Evolutionary conservation across 2,329 filamentous ascomycete genomes (phyloP), one percentile per base, ranked within the genome.

Genomic region (Fusarium albosuccineum): DNA sequence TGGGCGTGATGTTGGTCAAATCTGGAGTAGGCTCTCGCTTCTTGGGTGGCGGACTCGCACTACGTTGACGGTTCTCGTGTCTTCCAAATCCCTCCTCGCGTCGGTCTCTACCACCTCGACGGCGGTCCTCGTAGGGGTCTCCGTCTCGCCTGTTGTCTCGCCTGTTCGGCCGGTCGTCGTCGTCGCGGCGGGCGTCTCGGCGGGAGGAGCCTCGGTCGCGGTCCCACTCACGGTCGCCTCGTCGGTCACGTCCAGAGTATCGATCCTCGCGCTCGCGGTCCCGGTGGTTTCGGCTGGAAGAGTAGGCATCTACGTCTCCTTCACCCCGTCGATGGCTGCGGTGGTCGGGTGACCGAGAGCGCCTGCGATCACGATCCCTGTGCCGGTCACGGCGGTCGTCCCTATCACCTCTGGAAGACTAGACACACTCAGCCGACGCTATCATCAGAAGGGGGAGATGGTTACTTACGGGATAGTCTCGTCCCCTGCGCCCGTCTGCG

Each of bases 21-120:
- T 99, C 97, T 36, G 96, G 97, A 1, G 96, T 99, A 8, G 96
- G 93, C 80, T 99, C 96, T 78, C 93, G 91, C 82, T 95, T 96
- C 84, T 97, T 97, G 9, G 90, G 89, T 29, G 92, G 92, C 37
- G 94, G 92, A 44, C 91, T 92, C 16, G 91, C 88, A 74, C 92
- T 97, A 22, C 22, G 22, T 71, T 92, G 90, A 73, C 89, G 90
- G 73, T 85, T 82, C 70, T 87, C 46, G 37, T 53, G 79, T 74
- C 53, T 48, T 14, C 78, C 78, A 54, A 76, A 78, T 10, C 73
- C 79, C 46, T 77, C 79, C 8, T 81, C 79, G 39, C 79, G 76
- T 67, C 81, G 76, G 44, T 84, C 82, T 64, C 83, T 79, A 34
- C 84, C 82, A 46, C 82, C 83, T 62, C 85, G 82, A 58, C 82